Base-by-base conservation (phyloP, 768 basidiomycete genomes). In the Collybiopsis luxurians region DNA sequence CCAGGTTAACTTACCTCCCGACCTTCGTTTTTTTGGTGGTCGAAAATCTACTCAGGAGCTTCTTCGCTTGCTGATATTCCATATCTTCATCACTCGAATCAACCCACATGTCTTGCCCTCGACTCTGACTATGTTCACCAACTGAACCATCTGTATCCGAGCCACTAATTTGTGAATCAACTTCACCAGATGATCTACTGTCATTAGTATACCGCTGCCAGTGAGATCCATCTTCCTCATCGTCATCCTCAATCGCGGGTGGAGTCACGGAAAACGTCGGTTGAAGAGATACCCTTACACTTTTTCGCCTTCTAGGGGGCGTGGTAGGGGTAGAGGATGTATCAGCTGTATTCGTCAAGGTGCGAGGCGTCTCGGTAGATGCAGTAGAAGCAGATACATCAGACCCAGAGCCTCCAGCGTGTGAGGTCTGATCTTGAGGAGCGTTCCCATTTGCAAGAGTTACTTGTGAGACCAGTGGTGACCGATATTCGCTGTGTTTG, bases 51-150 rank as follows among this genome's bases (percentile, higher is more conserved):
- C 68, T 74, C 63, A 92, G 73, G 67, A 86, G 53, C 55, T 61
- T 73, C 71, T 78, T 80, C 54, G 87, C 90, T 21, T 64, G 74
- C 53, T 72, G 63, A 71, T 92, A 91, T 66, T 77, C 84, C 58
- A 79, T 84, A 64, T 89, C 87, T 61, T 90, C 86, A 50, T 87
- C 87, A 63, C 86, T 86, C 62, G 89, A 89, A 63, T 92, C 87
- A 58, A 79, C 78, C 90, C 89, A 91, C 59, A 83, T 65, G 60
- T 83, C 81, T 21, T 60, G 21, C 17, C 53, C 12, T 47, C 28
- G 3, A 36, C 40, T 30, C 44, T 43, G 28, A n/a, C 26, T 19
- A 24, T 46, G 26, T n/a, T 42, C 38, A 13, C 21, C 50, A 50
- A 30, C 49, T 24, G 48, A 43, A 30, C 56, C 21, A 19, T 55